A percentile compares a stretch with the other conserved stretches of the same genome.
Evolutionary conservation across 148 eudicot genomes (phyloP).

Genomic region (Rhododendron ferrugineum): DNA sequence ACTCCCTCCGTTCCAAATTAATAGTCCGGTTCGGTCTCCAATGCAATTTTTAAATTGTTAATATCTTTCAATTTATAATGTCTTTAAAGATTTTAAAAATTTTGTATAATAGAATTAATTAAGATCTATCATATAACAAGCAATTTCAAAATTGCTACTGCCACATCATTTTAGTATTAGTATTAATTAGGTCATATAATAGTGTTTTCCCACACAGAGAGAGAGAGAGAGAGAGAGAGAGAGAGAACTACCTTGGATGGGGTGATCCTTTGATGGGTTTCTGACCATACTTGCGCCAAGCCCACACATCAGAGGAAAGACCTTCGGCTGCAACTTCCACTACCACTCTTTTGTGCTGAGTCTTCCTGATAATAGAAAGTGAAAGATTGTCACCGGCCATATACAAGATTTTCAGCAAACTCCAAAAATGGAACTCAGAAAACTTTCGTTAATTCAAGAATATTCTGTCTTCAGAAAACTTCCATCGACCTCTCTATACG

Average conservation of each 20-base stretch:
- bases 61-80: no score
- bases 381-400: not conserved
- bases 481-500: not conserved
- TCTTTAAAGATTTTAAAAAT: no score
- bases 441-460: not conserved
- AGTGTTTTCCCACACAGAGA: no score
- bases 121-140: no score
- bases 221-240: not conserved
- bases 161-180: no score
- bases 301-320: slow-evolving; percentile 56
- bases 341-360: slow-evolving; percentile 43
- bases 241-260: slow-evolving; percentile 56
- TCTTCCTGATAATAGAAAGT: slow-evolving; percentile 35
- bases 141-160: no score
- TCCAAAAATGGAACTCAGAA: not conserved
- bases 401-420: not conserved
- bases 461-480: not conserved
- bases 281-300: slow-evolving; percentile 87
- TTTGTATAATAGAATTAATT: no score
- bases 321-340: slow-evolving; percentile 32
- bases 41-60: no score
- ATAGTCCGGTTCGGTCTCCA: no score
- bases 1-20: no score
- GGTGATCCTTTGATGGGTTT: slow-evolving; percentile 85
- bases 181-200: no score